Evolutionary conservation across 352 stramenopile species (phyloP).

Genomic region (Globisporangium cystogenes): DNA sequence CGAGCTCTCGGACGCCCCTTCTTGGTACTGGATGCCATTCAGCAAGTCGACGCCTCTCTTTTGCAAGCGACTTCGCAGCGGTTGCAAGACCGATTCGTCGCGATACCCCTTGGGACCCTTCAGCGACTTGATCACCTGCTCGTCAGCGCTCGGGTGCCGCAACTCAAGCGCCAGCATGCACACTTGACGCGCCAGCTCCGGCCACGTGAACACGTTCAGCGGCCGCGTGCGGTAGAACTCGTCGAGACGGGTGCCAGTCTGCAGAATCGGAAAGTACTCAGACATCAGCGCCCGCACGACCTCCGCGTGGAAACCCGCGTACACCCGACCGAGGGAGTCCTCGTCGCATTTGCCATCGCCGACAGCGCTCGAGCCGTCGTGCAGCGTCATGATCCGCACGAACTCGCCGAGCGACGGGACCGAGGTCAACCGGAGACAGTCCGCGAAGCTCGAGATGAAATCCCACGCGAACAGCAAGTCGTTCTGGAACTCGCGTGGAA

Average conservation of each 20-base stretch:
- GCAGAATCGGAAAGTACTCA: slow-evolving; percentile 66
- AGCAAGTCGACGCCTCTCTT: slow-evolving; percentile 43
- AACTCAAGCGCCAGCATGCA: slow-evolving; percentile 71
- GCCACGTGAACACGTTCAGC: slow-evolving; percentile 75
- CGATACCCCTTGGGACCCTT: slow-evolving; percentile 70
- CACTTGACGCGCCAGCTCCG: slow-evolving; percentile 71
- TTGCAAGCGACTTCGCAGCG: slow-evolving; percentile 35
- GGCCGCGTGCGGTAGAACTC: slow-evolving; percentile 70
- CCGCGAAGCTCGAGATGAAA: slow-evolving; percentile 66
- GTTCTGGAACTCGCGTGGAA: slow-evolving; percentile 34
- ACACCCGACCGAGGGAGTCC: slow-evolving; percentile 34
- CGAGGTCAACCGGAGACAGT: slow-evolving; percentile 43
- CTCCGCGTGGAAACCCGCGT: slow-evolving; percentile 45
- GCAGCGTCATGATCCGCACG: slow-evolving; percentile 39
- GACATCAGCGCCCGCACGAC: slow-evolving; percentile 43
- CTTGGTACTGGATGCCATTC: slow-evolving; percentile 46
- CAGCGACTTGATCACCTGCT: slow-evolving; percentile 67
- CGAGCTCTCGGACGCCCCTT: slow-evolving; percentile 9
- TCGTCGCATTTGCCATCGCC: slow-evolving; percentile 46
- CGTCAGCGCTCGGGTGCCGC: slow-evolving; percentile 59
- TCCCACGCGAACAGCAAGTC: slow-evolving; percentile 79
- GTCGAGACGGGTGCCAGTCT: slow-evolving; percentile 62
- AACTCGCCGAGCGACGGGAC: slow-evolving; percentile 52
- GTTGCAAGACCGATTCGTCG: slow-evolving; percentile 54
- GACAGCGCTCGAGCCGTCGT: slow-evolving; percentile 38